Conservation (phyloP, 331 rosid species). For the Quercus tomentella region DNA sequence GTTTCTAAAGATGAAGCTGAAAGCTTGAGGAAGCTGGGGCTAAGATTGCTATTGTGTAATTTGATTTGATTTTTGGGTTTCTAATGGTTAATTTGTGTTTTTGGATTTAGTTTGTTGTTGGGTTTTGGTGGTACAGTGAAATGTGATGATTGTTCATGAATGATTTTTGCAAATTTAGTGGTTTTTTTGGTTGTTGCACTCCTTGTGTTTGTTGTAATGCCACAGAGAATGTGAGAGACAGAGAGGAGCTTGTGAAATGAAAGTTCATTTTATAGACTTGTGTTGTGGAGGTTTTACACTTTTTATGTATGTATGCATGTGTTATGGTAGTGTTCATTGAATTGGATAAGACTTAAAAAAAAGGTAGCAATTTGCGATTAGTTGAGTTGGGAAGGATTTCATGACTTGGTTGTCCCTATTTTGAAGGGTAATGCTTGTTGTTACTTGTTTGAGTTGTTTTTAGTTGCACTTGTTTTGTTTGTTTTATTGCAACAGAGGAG, state of each 20-base stretch:
- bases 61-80: not conserved
- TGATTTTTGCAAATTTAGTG: no score
- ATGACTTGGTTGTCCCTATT: no score
- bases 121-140: conserved; percentile 11
- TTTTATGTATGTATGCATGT: no score
- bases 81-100: not conserved
- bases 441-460: no score
- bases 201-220: not conserved
- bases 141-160: conserved; percentile 4
- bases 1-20: conserved; percentile 71
- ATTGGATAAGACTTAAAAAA: not conserved
- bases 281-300: not conserved
- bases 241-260: not conserved
- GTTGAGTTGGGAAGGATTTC: no score
- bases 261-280: not conserved
- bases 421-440: no score
- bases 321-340: not conserved
- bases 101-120: conserved; percentile 3
- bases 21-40: conserved; percentile 78
- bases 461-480: no score
- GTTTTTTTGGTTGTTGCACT: not conserved
- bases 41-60: conserved; percentile 50
- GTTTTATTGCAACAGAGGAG: no score
- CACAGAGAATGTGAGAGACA: not conserved
- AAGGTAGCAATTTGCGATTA: no score